phyloP scores from a whole-genome alignment of 768 basidiomycete species.

The Auricularia cornea region DNA sequence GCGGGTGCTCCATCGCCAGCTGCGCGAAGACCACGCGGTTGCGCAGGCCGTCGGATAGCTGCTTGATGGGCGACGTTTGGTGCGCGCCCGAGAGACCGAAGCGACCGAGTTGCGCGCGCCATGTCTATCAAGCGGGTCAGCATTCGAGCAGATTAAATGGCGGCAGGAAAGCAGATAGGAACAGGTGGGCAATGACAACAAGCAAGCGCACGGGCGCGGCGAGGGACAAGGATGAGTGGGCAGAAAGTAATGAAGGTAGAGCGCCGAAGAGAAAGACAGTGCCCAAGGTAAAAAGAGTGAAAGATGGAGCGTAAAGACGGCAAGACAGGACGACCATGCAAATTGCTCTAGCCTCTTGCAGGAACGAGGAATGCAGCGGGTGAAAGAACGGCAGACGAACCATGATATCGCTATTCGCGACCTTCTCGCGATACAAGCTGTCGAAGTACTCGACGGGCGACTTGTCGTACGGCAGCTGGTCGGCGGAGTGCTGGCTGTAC shows the following conservation, averaged over 20 bases:
- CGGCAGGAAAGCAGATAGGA: too few relatives aligned
- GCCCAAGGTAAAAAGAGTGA: too few relatives aligned
- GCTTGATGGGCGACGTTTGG: constrained; percentile 88
- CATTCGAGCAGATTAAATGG: too few relatives aligned
- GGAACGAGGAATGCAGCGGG: neutral
- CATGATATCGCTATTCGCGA: constrained; percentile 86
- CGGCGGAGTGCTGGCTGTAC: constrained; percentile 97
- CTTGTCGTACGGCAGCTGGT: constrained; percentile 92
- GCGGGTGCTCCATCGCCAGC: constrained; percentile 95
- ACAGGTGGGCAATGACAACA: too few relatives aligned
- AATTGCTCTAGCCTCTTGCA: too few relatives aligned
- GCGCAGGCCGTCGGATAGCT: constrained; percentile 90
- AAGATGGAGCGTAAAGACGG: too few relatives aligned
- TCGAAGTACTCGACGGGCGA: constrained; percentile 94
- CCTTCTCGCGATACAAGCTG: constrained; percentile 64
- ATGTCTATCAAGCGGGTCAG: constrained; percentile 45
- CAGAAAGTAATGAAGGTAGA: too few relatives aligned
- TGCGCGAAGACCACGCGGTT: constrained; percentile 98
- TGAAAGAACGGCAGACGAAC: constrained; percentile 22
- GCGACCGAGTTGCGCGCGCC: constrained; percentile 90
- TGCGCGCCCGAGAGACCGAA: constrained; percentile 93
- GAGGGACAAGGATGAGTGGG: neutral
- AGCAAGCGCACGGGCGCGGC: constrained; percentile 6
- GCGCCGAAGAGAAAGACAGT: neutral
- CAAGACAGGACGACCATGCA: too few relatives aligned